Base-by-base conservation (phyloP, 2,329 filamentous ascomycete genomes). In the Pseudocercospora vitis region DNA sequence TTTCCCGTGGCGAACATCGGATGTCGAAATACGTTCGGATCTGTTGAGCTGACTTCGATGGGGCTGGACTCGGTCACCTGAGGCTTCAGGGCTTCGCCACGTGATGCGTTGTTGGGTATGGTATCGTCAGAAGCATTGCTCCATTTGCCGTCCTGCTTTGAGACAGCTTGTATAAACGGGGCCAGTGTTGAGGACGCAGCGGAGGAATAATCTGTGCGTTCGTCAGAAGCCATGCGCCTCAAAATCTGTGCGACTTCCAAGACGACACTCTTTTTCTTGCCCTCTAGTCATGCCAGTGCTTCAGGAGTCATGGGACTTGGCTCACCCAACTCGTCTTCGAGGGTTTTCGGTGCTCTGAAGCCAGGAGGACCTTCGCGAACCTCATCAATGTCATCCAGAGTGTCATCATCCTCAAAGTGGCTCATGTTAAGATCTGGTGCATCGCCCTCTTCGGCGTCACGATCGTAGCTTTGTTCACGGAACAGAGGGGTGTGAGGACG, bases 401-500 rank as follows among this genome's bases (percentile, higher is more conserved):
- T 52, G 37, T 81, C 78, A 54, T 80, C 78, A 32, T 75, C 76
- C 55, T 80, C 79, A 32, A 75, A 75, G 48, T 77, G 76, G 16
- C 72, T 73, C 39, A 71, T 71, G 33, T 77, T 72, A 12, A 45
- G 42, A 6, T 42, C 45, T 4, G 51, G 52, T 4, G 49, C 52
- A 11, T 50, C 52, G 31, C 73, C 66, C 35, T 74, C 76, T 61
- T 83, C 80, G 1, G 82, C 82, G 62, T 84, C 82, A 57, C 77
- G 76, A 61, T 85, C 82, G 57, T 84, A 84, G 61, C 73, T 78
- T 42, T 76, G 76, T 61, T 76, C 76, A 31, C 78, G 72, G 62
- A 84, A 73, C 7, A 84, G 73, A n/a, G 81, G 81, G 7, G 79
- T 83, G 24, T 65, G 71, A 24, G 74, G 74, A 21, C 7, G 69